Conservation (phyloP, 164 flowering plant genomes). For the Akebia trifoliata region DNA sequence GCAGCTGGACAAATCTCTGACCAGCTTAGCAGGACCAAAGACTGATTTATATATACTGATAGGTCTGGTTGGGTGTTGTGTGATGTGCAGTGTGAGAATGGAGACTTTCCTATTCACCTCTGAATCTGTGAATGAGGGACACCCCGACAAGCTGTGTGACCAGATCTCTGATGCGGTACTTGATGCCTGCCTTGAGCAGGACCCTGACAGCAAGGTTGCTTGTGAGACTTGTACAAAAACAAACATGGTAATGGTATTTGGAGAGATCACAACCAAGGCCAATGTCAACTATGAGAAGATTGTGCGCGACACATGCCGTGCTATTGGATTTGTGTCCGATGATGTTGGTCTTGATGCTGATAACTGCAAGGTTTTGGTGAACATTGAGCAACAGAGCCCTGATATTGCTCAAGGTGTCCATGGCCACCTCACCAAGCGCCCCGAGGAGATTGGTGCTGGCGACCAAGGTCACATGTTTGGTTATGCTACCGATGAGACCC, state of each 20-base stretch:
- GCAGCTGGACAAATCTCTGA: no score
- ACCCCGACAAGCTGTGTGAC: constrained; percentile 74
- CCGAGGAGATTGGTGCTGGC: constrained; percentile 73
- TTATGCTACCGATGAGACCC: constrained; percentile 69
- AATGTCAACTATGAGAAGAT: constrained; percentile 58
- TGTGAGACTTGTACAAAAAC: constrained; percentile 71
- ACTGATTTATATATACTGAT: no score
- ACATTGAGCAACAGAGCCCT: constrained; percentile 73
- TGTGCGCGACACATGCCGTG: constrained; percentile 60
- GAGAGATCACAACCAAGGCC: constrained; percentile 72
- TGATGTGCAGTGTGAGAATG: constrained; percentile 22
- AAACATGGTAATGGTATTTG: constrained; percentile 70
- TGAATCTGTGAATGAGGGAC: constrained; percentile 74
- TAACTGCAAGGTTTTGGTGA: constrained; percentile 66
- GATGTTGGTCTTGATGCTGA: constrained; percentile 76
- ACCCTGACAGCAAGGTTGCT: constrained; percentile 73
- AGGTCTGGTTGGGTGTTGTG: background rate
- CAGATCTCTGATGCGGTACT: constrained; percentile 75
- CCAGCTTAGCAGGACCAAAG: no score
- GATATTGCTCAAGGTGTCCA: constrained; percentile 77
- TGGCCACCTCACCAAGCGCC: constrained; percentile 61
- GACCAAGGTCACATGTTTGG: constrained; percentile 73
- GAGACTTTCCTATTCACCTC: constrained; percentile 69
- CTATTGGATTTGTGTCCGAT: constrained; percentile 52
- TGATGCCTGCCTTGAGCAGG: constrained; percentile 65